Evolutionary conservation across 164 flowering plant genomes (phyloP).

Genomic region (Nelumbo lutea): DNA sequence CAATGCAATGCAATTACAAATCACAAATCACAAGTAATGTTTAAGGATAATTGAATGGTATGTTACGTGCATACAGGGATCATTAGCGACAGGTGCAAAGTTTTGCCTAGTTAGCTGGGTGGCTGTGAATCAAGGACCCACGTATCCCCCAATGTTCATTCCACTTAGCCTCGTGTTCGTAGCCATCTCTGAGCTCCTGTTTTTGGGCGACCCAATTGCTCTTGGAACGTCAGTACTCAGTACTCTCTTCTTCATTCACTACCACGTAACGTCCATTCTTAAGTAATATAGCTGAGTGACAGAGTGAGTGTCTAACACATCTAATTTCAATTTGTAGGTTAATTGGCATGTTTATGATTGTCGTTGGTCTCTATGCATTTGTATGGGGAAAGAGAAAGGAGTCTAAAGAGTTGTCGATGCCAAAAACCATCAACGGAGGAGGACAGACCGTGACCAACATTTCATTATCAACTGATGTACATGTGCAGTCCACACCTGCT

Average conservation of each 20-base stretch:
- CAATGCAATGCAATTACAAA: too few relatives aligned
- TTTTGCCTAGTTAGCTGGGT: conserved; percentile 30
- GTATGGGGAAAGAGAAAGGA: conserved; percentile 35
- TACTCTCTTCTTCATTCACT: neutral
- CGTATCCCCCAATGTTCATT: conserved; percentile 40
- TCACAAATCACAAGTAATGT: too few relatives aligned
- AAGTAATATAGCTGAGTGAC: neutral
- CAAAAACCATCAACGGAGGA: too few relatives aligned
- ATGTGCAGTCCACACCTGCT: too few relatives aligned
- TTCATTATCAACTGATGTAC: too few relatives aligned
- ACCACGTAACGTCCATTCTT: neutral
- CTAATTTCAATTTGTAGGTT: conserved; percentile 20
- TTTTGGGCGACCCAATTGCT: conserved; percentile 27
- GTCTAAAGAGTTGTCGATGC: neutral
- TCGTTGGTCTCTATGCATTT: conserved; percentile 32
- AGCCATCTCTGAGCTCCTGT: conserved; percentile 26
- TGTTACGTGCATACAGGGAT: conserved; percentile 32
- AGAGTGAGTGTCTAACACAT: neutral
- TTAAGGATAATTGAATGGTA: too few relatives aligned
- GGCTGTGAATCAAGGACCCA: conserved; percentile 28
- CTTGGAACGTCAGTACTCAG: conserved; percentile 23
- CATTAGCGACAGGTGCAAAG: conserved; percentile 41
- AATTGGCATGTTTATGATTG: conserved; percentile 33
- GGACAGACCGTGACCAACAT: too few relatives aligned
- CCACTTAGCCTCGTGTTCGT: conserved; percentile 31